Base-by-base conservation (phyloP, 371 early-diverging fungal species). In the Apophysomyces trapeziformis region DNA sequence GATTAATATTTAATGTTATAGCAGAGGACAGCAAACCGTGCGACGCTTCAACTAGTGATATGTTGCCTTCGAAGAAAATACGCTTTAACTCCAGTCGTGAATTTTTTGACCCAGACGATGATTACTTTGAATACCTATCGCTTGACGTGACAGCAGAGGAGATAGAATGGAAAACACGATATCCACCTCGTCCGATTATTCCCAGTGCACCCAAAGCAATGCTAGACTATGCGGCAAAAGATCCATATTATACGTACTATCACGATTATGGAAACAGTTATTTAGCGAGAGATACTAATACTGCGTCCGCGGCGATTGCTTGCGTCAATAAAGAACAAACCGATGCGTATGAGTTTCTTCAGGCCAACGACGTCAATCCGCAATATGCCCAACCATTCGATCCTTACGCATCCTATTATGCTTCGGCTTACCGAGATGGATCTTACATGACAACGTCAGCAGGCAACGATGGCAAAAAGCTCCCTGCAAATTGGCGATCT, bases 151-250 rank as follows among this genome's bases (percentile, higher is more conserved):
- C 61, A 11, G 18, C 16, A 7, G 60, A 56, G 44, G 77, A 74
- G 43, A 63, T 77, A n/a, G 60, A 60, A 59, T 71, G 66, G 63
- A 71, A 67, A 43, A 57, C 64, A 16, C 43, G 65, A 8, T 77
- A 69, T 62, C 77, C 77, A 1, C 75, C 75, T 21, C 68, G 56
- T 9, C 56, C 62, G 38, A 26, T 47, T 9, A 73, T 77, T 57
- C 77, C 77, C 7, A 77, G 71, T 21, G 77, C 77, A 16, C 77
- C 77, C 13, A 64, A 68, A 32, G 77, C 77, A 0, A 77, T 77
- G 77, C 63, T 77, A 26, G 77, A 72, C 60, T 60, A 32, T 60
- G 35, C 35, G 41, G 39, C 60, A 7, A 32, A 35, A 58, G 54
- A 50, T 21, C 11, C 21, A 50, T 50, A 50, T 50, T 18, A 37